These are phyloP conservation scores for Puccinia coronata DNA, from an alignment of 1,284 basidiomycete species.

Conservation along the genomic window DNA sequence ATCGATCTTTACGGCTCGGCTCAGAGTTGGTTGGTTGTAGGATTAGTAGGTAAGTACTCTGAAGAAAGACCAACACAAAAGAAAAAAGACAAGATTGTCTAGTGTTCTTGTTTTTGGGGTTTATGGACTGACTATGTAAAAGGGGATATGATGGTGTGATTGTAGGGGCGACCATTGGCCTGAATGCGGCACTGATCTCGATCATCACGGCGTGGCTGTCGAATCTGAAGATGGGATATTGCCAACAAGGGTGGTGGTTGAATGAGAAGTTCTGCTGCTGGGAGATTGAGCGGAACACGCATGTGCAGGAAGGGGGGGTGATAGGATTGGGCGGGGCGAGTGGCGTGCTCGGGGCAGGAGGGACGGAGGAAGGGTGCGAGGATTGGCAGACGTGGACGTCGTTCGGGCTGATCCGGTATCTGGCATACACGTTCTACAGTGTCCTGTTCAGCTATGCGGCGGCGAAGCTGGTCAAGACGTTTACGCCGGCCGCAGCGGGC, in stretches of 20 bases:
- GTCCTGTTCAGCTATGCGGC: conserved; percentile 80
- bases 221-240: conserved; percentile 96
- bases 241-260: conserved; percentile 95
- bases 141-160: conserved; percentile 8
- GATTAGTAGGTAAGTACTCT: conserved; percentile 19
- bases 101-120: too few relatives aligned
- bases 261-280: conserved; percentile 98
- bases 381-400: conserved; percentile 93
- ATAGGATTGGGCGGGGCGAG: conserved; percentile 39
- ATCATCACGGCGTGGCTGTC: conserved; percentile 98
- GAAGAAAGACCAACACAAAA: too few relatives aligned
- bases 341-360: conserved; percentile 65
- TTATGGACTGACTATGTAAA: too few relatives aligned
- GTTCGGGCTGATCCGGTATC: conserved; percentile 73
- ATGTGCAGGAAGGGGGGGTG: neutral
- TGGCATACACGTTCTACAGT: conserved; percentile 83
- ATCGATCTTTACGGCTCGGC: conserved; percentile 9
- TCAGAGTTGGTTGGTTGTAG: conserved; percentile 28
- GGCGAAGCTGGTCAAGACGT: conserved; percentile 80
- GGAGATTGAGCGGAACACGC: conserved; percentile 70
- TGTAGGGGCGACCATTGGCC: conserved; percentile 88
- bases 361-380: conserved; percentile 70
- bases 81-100: neutral
- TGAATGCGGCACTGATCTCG: conserved; percentile 90
- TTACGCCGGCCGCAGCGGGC: conserved; percentile 93